Evolutionary conservation across 1,139 yeast species (phyloP).

Genomic region (Lodderomyces margitis): DNA sequence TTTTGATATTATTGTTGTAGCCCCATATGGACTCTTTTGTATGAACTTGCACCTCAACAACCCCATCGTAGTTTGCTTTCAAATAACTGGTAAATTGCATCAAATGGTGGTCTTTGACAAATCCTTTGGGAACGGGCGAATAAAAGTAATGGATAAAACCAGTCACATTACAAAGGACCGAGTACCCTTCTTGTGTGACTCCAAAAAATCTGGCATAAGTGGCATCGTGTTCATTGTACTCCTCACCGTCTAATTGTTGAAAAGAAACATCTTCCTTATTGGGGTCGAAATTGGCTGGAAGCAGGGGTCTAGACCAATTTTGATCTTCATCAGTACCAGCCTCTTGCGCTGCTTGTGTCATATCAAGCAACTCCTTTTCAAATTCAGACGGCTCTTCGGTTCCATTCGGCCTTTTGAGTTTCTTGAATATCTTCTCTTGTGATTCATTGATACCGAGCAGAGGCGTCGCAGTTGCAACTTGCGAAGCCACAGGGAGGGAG

Average conservation of each 20-base stretch:
- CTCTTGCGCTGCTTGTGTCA: slow-evolving; percentile 46
- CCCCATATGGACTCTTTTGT: slow-evolving; percentile 94
- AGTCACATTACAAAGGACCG: slow-evolving; percentile 84
- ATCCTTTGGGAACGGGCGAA: slow-evolving; percentile 86
- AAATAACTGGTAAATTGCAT: slow-evolving; percentile 48
- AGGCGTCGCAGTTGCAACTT: slow-evolving; percentile 18
- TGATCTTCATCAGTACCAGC: slow-evolving; percentile 45
- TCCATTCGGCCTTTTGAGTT: slow-evolving; percentile 35
- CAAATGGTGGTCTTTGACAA: slow-evolving; percentile 55
- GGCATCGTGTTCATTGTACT: slow-evolving; percentile 56
- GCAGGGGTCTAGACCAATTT: slow-evolving; percentile 59
- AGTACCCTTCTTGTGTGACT: slow-evolving; percentile 81
- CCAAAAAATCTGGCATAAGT: slow-evolving; percentile 85
- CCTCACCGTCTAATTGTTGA: slow-evolving; percentile 96
- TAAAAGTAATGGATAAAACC: slow-evolving; percentile 90
- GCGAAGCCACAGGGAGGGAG: slow-evolving; percentile 44
- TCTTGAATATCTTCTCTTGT: slow-evolving; percentile 36
- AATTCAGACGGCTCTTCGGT: slow-evolving; percentile 55
- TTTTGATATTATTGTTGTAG: slow-evolving; percentile 70
- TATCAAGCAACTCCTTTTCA: slow-evolving; percentile 60
- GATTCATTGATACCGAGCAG: slow-evolving; percentile 26
- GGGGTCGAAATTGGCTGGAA: slow-evolving; percentile 51
- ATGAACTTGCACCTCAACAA: slow-evolving; percentile 60
- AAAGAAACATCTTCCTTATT: slow-evolving; percentile 57
- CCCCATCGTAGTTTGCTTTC: slow-evolving; percentile 51